Conservation (phyloP, 805 yeast species). For the Blastobotrys attinorum region DNA sequence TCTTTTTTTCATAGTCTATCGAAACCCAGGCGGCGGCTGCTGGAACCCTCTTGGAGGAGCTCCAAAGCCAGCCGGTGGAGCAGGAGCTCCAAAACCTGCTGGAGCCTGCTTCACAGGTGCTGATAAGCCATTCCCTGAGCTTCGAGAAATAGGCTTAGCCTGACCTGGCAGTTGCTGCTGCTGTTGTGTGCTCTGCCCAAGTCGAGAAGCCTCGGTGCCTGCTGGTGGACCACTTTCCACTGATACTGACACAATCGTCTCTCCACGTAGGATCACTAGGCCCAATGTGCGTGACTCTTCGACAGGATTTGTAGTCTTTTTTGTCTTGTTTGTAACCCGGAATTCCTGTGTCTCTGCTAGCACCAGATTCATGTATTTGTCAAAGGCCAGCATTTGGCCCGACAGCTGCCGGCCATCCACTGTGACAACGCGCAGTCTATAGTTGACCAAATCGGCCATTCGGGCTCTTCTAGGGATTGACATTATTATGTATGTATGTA, state of each 20-base stretch:
- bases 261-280: constrained; percentile 78
- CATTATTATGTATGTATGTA: not conserved
- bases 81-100: constrained; percentile 13
- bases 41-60: constrained; percentile 29
- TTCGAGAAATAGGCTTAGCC: constrained; percentile 28
- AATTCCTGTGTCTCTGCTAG: constrained; percentile 78
- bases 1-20: not conserved
- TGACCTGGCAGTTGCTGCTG: constrained; percentile 29
- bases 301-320: constrained; percentile 28
- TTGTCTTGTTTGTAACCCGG: constrained; percentile 59
- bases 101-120: constrained; percentile 4
- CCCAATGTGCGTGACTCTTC: constrained; percentile 77
- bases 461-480: constrained; percentile 35
- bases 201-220: constrained; percentile 32
- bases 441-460: constrained; percentile 62
- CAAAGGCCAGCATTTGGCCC: constrained; percentile 83
- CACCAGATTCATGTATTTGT: constrained; percentile 81
- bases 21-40: not conserved
- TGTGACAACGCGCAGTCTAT: constrained; percentile 63
- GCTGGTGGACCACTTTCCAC: constrained; percentile 57
- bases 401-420: constrained; percentile 70
- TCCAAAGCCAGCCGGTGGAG: constrained; percentile 27
- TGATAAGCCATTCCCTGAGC: constrained; percentile 9
- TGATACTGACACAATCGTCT: constrained; percentile 64
- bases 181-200: constrained; percentile 12